Percentiles rank a stretch among this genome's conserved stretches.
Conservation (phyloP, 164 flowering plant species). For the Magnolia kwangsiensis region DNA sequence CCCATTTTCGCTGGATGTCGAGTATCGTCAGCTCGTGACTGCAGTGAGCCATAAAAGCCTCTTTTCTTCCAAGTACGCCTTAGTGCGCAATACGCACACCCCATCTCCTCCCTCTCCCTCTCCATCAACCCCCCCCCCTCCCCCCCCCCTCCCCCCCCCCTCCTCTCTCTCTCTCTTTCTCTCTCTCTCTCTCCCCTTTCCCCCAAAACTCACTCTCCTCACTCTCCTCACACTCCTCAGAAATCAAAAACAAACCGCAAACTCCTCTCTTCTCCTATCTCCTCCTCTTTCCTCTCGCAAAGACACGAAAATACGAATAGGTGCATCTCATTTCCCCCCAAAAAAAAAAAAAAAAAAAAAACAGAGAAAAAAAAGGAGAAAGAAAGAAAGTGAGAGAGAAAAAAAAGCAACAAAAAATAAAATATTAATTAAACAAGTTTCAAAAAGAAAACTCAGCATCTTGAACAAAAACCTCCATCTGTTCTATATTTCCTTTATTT, state of each 20-base stretch:
- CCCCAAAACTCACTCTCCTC: too few species aligned
- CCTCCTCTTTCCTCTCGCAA: neutral
- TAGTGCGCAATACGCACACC: too few species aligned
- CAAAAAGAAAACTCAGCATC: neutral
- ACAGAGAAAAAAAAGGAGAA: too few species aligned
- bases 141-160: neutral
- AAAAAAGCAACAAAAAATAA: too few species aligned
- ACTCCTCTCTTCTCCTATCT: neutral
- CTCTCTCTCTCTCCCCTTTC: neutral
- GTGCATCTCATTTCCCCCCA: neutral
- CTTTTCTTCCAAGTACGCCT: too few species aligned
- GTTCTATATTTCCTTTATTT: too few species aligned
- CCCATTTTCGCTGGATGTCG: too few species aligned
- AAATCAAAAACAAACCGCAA: neutral
- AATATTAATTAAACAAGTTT: too few species aligned
- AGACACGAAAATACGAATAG: neutral
- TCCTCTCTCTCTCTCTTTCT: neutral
- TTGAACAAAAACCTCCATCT: neutral
- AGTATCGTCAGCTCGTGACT: too few species aligned
- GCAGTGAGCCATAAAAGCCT: too few species aligned
- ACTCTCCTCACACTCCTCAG: neutral
- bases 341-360: too few species aligned
- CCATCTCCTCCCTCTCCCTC: neutral
- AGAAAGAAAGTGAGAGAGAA: too few species aligned
- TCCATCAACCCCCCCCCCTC: neutral